These are phyloP conservation scores for Colletotrichum graminicola DNA, from an alignment of 2,329 filamentous ascomycete genomes.

Conservation along the genomic window DNA sequence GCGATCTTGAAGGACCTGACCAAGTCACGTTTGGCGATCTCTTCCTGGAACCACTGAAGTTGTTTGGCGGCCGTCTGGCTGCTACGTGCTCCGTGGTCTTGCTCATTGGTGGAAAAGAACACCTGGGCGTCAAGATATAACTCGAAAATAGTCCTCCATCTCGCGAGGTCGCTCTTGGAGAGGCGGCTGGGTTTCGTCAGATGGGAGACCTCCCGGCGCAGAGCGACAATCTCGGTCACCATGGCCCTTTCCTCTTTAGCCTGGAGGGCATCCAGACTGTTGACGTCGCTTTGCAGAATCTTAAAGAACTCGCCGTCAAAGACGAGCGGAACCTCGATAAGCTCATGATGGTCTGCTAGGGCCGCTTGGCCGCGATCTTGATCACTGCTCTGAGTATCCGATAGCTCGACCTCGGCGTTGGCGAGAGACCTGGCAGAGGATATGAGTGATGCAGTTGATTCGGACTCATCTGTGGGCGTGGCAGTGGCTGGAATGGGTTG, in stretches of 20 bases:
- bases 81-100: constrained; percentile 75
- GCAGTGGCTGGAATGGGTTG: background rate
- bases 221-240: constrained; percentile 69
- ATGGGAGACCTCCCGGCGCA: constrained; percentile 74
- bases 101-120: constrained; percentile 84
- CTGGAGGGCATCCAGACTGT: constrained; percentile 76
- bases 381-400: constrained; percentile 41
- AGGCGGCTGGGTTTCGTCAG: constrained; percentile 74
- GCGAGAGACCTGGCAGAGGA: constrained; percentile 5
- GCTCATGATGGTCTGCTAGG: constrained; percentile 42
- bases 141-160: constrained; percentile 86
- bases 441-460: background rate
- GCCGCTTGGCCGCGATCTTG: constrained; percentile 15
- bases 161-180: constrained; percentile 75
- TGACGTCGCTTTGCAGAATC: constrained; percentile 78
- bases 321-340: constrained; percentile 80
- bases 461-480: background rate
- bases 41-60: constrained; percentile 78
- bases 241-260: constrained; percentile 74
- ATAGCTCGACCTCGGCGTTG: constrained; percentile 12
- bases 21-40: constrained; percentile 71
- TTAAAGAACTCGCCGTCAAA: constrained; percentile 86
- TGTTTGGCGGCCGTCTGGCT: constrained; percentile 75
- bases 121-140: constrained; percentile 83
- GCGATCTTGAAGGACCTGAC: constrained; percentile 73